Percentiles rank a stretch among this genome's conserved stretches.
Evolutionary conservation across 2,329 filamentous ascomycete genomes (phyloP).

Genomic region (Curvularia sp.): DNA sequence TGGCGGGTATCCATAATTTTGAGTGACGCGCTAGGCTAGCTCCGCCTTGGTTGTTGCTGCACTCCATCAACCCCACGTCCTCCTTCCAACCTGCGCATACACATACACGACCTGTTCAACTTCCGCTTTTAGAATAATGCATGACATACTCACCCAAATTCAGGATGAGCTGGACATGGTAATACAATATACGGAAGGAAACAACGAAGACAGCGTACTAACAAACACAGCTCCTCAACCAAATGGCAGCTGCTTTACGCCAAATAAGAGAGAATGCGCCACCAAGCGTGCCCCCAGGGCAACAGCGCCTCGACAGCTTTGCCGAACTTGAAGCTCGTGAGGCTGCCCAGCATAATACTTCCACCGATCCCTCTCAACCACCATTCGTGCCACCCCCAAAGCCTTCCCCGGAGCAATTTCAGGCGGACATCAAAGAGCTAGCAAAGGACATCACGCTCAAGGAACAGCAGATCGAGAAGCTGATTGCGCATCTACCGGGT

Average conservation of each 20-base stretch:
- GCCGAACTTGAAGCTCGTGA: slow-evolving; percentile 41
- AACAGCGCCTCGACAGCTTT: slow-evolving; percentile 49
- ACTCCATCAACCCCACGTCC: slow-evolving; percentile 11
- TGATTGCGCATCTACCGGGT: slow-evolving; percentile 78
- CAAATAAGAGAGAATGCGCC: slow-evolving; percentile 55
- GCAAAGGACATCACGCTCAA: slow-evolving; percentile 79
- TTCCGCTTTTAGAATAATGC: slow-evolving; percentile 57
- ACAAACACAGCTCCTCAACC: slow-evolving; percentile 52
- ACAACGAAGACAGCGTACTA: not conserved
- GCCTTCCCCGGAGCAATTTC: slow-evolving; percentile 58
- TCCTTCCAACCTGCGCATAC: not conserved
- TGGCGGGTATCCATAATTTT: slow-evolving; percentile 4
- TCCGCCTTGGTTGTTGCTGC: slow-evolving; percentile 23
- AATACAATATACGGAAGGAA: slow-evolving; percentile 17
- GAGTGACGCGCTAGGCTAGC: slow-evolving; percentile 27
- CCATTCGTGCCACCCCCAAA: slow-evolving; percentile 20
- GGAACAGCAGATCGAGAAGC: slow-evolving; percentile 80
- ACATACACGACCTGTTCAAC: not conserved
- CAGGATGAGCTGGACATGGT: slow-evolving; percentile 87
- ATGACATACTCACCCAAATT: slow-evolving; percentile 79
- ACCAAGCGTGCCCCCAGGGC: slow-evolving; percentile 52
- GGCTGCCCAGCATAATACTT: slow-evolving; percentile 22
- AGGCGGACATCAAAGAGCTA: slow-evolving; percentile 72
- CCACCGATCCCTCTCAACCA: slow-evolving; percentile 23
- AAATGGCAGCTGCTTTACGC: slow-evolving; percentile 55